These are phyloP conservation scores for Trametes cinnabarina DNA, from an alignment of 768 basidiomycete species.

Conservation along the genomic window DNA sequence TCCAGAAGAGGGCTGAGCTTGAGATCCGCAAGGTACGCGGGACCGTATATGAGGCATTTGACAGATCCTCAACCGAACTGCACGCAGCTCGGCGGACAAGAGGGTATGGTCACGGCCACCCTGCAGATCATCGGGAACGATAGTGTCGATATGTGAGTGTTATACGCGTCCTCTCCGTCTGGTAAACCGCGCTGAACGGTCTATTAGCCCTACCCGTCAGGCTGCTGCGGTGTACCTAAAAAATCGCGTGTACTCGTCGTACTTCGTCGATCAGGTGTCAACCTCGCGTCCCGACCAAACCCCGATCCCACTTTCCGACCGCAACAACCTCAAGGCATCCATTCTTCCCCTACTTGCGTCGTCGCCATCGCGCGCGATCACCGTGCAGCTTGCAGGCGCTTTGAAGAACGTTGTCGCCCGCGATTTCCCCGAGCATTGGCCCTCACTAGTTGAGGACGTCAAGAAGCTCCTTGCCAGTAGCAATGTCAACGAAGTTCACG, in stretches of 20 bases:
- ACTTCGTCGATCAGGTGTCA: conserved; percentile 48
- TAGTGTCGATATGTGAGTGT: conserved; percentile 68
- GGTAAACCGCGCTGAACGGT: conserved; percentile 4
- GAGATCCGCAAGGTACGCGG: conserved; percentile 76
- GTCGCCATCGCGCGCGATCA: conserved; percentile 64
- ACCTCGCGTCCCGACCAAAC: conserved; percentile 55
- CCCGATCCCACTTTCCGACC: conserved; percentile 66
- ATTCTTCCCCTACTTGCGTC: conserved; percentile 69
- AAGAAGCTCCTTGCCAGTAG: conserved; percentile 60
- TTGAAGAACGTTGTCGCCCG: conserved; percentile 71
- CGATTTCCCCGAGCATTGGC: conserved; percentile 82
- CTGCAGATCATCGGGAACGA: conserved; percentile 83
- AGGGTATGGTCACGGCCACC: conserved; percentile 81
- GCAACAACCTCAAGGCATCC: conserved; percentile 64
- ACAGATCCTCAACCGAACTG: conserved; percentile 8
- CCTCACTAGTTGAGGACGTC: conserved; percentile 62
- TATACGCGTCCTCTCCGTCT: conserved; percentile 34
- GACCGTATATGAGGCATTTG: background rate
- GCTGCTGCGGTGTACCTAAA: conserved; percentile 88
- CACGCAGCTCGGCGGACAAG: conserved; percentile 67
- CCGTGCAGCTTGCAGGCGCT: conserved; percentile 70
- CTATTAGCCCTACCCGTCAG: conserved; percentile 70
- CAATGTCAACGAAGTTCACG: conserved; percentile 71
- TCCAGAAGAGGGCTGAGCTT: conserved; percentile 81
- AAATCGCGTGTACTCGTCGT: conserved; percentile 76